Evolutionary conservation across 2,329 filamentous ascomycete genomes (phyloP), one percentile per base, ranked within the genome.

Genomic region (Curvularia hawaiiensis): DNA sequence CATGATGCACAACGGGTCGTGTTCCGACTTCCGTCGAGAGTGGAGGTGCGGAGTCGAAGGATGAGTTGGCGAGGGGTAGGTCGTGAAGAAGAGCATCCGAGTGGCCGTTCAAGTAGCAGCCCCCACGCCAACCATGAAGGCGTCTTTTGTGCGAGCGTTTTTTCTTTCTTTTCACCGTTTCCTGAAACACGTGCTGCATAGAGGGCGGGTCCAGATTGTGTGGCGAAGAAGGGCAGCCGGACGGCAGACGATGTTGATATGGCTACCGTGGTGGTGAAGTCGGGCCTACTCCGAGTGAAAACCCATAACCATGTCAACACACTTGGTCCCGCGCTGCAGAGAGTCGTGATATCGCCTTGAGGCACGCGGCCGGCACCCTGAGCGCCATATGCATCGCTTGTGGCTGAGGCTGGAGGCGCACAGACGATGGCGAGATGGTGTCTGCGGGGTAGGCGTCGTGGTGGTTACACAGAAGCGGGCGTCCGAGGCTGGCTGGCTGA

Each of bases 21-120:
- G 18, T 44, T 22, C 50, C 50, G 48, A 30, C 52, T 47, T 51
- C 41, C 31, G 44, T 54, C 30, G 28, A 53, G 48, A 51, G 51
- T 56, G 52, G 44, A 53, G 48, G 26, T 46, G 56, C 56, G 62
- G 57, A 64, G 51, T 43, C 51, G 56, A 44, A 45, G 61, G 64
- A 66, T 70, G 69, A 58, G 69, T 56, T 72, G 68, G 68, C 65
- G 67, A 65, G 63, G 66, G 62, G 59, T 55, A 46, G 43, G 49
- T 33, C 46, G 44, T 3, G 31, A 41, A 22, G 30, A 35, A 44
- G 45, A 20, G 50, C 41, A 54, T 58, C 54, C 40, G 35, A 59
- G 43, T 24, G 40, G 40, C 40, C 7, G 40, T 10, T 7, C 22
- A 4, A 50, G 31, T 26, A 50, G 35, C 22, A 31, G 35, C 50